Evolutionary conservation across 495 filamentous ascomycete genomes (phyloP).

Genomic region (Penicillium samsonianum): DNA sequence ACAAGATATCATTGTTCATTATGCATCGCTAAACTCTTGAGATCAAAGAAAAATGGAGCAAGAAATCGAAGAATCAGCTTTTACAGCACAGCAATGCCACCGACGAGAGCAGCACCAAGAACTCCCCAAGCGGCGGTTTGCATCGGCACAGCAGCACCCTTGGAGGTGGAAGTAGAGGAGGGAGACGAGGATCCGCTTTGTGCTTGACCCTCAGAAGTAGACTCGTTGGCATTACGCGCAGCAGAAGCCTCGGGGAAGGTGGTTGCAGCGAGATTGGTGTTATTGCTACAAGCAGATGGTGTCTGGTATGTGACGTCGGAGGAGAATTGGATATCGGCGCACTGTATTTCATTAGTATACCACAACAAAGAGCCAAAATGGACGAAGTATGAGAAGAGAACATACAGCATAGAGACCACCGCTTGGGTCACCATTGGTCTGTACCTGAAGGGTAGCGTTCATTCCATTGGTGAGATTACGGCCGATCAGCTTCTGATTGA

Average conservation of each 20-base stretch:
- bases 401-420: conserved; percentile 59
- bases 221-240: conserved; percentile 41
- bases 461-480: conserved; percentile 45
- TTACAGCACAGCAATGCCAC: conserved; percentile 35
- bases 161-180: conserved; percentile 7
- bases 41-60: not conserved
- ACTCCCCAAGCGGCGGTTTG: conserved; percentile 40
- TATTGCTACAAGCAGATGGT: conserved; percentile 52
- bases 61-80: not conserved
- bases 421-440: conserved; percentile 52
- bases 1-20: not conserved
- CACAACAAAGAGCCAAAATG: not conserved
- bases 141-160: conserved; percentile 31
- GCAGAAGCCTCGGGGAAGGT: conserved; percentile 35
- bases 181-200: conserved; percentile 25
- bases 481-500: conserved; percentile 37
- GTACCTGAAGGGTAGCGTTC: conserved; percentile 66
- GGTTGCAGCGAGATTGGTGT: conserved; percentile 46
- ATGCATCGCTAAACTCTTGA: conserved; percentile 1
- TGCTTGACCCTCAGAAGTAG: conserved; percentile 30
- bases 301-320: conserved; percentile 26
- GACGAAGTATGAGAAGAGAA: not conserved
- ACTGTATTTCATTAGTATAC: conserved; percentile 38
- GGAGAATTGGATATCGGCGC: conserved; percentile 63
- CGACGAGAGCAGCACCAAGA: conserved; percentile 33